Base-by-base conservation (phyloP, 1,139 yeast species). In the Diutina siamensis region DNA sequence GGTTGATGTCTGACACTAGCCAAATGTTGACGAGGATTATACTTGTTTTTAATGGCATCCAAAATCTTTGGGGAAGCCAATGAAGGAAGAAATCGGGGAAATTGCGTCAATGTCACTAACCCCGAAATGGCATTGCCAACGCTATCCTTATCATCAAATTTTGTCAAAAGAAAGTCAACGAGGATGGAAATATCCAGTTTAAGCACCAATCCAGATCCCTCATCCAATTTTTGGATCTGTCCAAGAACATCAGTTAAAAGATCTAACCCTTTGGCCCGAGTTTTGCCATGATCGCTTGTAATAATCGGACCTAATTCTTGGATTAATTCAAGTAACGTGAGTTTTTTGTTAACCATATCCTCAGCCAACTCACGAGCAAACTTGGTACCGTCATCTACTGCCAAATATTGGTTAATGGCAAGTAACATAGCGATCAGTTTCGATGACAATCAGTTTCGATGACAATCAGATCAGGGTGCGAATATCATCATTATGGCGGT, bases 111-210 rank as follows among this genome's bases (percentile, higher is more conserved):
- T 1, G 78, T 64, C n/a, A 58, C 57, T 10, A 89, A 55, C 0
- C 88, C 88, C 17, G 59, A 59, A 7, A 83, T 62, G 1, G 81
- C 74, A 48, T 76, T 74, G 35, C 63, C 64, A 31, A 79, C 58
- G 44, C 83, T 71, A 5, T 68, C 65, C 13, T 70, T 67, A 56
- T 89, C 97, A 20, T 79, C 83, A 35, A 86, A 59, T 52, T 89
- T 81, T 31, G 78, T 78, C 28, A 72, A 52, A 49, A 78, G 72
- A 57, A 89, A 89, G 9, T 75, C 78, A 21, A 77, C 59, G 46
- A 89, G 68, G 13, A 87, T 95, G 22, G 67, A 62, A 15, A 84
- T 67, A 54, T 87, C 96, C 51, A 80, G 82, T 40, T 72, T 69
- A 15, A 74, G 62, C 22, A 87, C 61, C 35, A 38, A 31, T 5